These are phyloP conservation scores for Cladosporium phlei DNA, from an alignment of 2,329 filamentous ascomycete species.

Conservation along the genomic window DNA sequence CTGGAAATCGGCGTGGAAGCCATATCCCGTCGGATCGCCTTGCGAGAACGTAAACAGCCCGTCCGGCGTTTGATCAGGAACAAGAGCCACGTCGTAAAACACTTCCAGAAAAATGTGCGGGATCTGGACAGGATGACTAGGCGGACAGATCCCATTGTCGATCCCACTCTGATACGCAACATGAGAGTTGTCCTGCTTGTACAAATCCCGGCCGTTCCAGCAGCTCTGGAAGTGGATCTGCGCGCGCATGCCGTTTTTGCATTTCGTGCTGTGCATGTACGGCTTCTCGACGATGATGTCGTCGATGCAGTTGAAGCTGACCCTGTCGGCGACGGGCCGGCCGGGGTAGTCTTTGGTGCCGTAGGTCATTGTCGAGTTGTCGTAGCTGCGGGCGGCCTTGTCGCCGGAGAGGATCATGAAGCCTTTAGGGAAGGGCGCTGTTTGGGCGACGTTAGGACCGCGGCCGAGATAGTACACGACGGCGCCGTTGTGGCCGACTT, in stretches of 20 bases:
- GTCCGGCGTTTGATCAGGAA: conserved; percentile 32
- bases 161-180: conserved; percentile 37
- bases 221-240: conserved; percentile 37
- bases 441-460: conserved; percentile 50
- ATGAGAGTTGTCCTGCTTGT: conserved; percentile 38
- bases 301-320: conserved; percentile 37
- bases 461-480: conserved; percentile 65
- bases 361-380: conserved; percentile 34
- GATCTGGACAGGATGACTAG: conserved; percentile 34
- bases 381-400: conserved; percentile 48
- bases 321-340: conserved; percentile 49
- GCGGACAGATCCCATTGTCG: conserved; percentile 41
- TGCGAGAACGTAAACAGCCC: conserved; percentile 45
- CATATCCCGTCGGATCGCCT: conserved; percentile 48
- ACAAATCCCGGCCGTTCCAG: conserved; percentile 35
- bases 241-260: conserved; percentile 33
- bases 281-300: conserved; percentile 26
- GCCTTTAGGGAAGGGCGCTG: conserved; percentile 62
- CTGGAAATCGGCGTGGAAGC: conserved; percentile 52
- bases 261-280: conserved; percentile 31
- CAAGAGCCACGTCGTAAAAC: conserved; percentile 30
- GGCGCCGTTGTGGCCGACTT: conserved; percentile 59
- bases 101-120: conserved; percentile 41
- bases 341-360: conserved; percentile 31
- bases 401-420: conserved; percentile 69